phyloP scores from a whole-genome alignment of 805 yeast genomes.

The Candida hungchunana region DNA sequence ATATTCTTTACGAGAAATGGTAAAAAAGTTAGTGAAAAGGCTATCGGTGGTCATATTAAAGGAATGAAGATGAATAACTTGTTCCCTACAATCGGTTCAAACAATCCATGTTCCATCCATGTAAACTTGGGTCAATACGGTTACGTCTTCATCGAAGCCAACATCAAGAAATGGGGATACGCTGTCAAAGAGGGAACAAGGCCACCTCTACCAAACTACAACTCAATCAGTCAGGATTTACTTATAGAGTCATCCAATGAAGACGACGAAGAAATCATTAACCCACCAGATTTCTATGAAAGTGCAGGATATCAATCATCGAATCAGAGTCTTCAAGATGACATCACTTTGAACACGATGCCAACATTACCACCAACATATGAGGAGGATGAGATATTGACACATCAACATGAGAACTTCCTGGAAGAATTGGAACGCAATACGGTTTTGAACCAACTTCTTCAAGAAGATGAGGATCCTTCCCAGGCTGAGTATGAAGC shows the following conservation, averaged over 20 bases:
- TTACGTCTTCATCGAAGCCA: conserved; percentile 75
- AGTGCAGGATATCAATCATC: conserved; percentile 27
- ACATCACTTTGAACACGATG: conserved; percentile 31
- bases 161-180: conserved; percentile 82
- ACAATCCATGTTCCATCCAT: conserved; percentile 34
- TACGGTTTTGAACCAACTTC: conserved; percentile 14
- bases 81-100: conserved; percentile 36
- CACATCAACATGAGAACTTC: not conserved
- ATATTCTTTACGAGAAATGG: conserved; percentile 94
- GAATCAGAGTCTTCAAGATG: conserved; percentile 29
- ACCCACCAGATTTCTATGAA: conserved; percentile 27
- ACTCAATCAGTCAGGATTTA: conserved; percentile 72
- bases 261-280: conserved; percentile 25
- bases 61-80: conserved; percentile 67
- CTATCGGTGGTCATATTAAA: conserved; percentile 19
- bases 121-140: conserved; percentile 77
- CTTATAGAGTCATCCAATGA: conserved; percentile 56
- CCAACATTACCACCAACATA: conserved; percentile 35
- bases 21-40: conserved; percentile 48
- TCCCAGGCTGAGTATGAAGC: conserved; percentile 11
- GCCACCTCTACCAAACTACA: conserved; percentile 93
- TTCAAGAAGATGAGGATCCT: too few species aligned
- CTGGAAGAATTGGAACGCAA: conserved; percentile 7
- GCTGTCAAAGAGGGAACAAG: conserved; percentile 81
- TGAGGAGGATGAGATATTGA: conserved; percentile 15